phyloP scores from a whole-genome alignment of 345 rosid genomes.

The Acer negundo region DNA sequence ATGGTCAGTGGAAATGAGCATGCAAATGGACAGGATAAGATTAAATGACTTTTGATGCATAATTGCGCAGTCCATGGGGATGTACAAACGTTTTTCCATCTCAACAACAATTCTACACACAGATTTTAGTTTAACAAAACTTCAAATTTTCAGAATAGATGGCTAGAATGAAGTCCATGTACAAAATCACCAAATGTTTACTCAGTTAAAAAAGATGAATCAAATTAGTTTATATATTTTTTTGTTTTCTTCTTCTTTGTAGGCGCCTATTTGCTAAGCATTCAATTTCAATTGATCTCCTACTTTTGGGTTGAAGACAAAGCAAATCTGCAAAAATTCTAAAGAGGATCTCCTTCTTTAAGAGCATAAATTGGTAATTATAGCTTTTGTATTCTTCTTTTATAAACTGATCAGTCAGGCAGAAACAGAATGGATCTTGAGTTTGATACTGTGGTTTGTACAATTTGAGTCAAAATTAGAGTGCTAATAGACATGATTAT shows the following conservation, averaged over 20 bases:
- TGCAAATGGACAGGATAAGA: not conserved
- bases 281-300: not conserved
- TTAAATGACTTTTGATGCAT: not conserved
- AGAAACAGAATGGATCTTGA: no score
- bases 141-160: no score
- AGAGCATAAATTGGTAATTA: not conserved
- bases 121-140: no score
- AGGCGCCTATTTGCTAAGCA: not conserved
- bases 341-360: not conserved
- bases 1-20: not conserved
- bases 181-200: no score
- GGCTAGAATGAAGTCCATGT: not conserved
- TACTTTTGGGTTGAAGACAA: not conserved
- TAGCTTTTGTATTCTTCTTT: not conserved
- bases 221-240: not conserved
- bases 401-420: not conserved
- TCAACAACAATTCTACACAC: not conserved
- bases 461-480: conserved; percentile 9
- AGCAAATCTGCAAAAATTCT: conserved; percentile 1
- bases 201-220: no score
- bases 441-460: not conserved
- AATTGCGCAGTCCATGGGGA: not conserved
- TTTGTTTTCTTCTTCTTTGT: not conserved
- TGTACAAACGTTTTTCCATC: not conserved
- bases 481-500: conserved; percentile 28